phyloP scores from a whole-genome alignment of 495 filamentous ascomycete genomes.

The Penicillium waksmanii region DNA sequence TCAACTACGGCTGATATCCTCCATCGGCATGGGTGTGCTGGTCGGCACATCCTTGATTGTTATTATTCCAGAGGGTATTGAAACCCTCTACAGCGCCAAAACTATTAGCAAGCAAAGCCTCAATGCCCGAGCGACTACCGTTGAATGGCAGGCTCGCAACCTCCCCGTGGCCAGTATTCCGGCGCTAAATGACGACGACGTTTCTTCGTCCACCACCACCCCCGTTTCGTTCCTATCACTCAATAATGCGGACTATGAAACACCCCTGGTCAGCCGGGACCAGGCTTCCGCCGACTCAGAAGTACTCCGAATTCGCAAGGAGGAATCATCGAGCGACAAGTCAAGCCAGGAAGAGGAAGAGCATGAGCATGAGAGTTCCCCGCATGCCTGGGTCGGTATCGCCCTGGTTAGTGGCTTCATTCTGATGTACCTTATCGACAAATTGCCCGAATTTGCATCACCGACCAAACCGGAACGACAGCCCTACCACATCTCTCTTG shows the following conservation, averaged over 20 bases:
- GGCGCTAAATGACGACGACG: conserved; percentile 10
- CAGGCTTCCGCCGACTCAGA: conserved; percentile 15
- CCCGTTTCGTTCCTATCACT: conserved; percentile 24
- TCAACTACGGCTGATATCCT: conserved; percentile 85
- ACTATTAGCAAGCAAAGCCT: conserved; percentile 35
- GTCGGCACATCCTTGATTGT: conserved; percentile 95
- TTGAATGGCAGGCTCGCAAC: conserved; percentile 38
- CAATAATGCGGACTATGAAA: conserved; percentile 17
- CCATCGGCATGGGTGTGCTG: conserved; percentile 90
- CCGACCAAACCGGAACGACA: conserved; percentile 55
- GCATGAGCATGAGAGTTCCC: conserved; percentile 47
- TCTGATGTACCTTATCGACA: conserved; percentile 96
- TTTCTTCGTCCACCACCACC: conserved; percentile 12
- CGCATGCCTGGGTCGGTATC: conserved; percentile 79
- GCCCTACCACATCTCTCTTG: conserved; percentile 77
- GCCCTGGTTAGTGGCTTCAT: conserved; percentile 88
- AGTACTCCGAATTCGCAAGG: conserved; percentile 28
- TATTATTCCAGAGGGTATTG: conserved; percentile 96
- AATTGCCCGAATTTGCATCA: conserved; percentile 72
- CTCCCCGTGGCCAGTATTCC: conserved; percentile 23
- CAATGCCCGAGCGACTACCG: conserved; percentile 29
- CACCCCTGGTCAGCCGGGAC: conserved; percentile 12
- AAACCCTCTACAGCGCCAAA: conserved; percentile 77
- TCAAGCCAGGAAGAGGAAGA: conserved; percentile 42
- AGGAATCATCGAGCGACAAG: conserved; percentile 40